phyloP scores from a whole-genome alignment of 2,329 filamentous ascomycete species.

The Fusarium guadeloupense region DNA sequence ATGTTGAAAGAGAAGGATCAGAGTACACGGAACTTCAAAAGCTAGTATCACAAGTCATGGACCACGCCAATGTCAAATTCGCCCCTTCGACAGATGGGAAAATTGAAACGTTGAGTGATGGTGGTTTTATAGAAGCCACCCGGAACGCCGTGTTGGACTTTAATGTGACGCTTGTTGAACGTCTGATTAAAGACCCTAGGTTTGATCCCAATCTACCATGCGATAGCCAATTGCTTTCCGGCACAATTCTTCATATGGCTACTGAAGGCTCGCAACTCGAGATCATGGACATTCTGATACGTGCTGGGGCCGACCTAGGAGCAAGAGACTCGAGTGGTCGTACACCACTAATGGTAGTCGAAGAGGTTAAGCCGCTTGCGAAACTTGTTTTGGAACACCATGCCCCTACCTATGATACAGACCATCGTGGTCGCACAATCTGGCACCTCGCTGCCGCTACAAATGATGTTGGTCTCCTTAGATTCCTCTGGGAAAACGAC shows the following conservation, averaged over 20 bases:
- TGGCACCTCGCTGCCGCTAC: conserved; percentile 52
- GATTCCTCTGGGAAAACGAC: conserved; percentile 46
- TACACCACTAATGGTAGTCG: conserved; percentile 50
- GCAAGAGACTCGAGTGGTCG: conserved; percentile 42
- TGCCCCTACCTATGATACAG: conserved; percentile 43
- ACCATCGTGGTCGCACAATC: conserved; percentile 47
- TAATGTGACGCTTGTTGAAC: conserved; percentile 37
- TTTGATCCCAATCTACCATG: conserved; percentile 45
- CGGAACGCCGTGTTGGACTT: conserved; percentile 42
- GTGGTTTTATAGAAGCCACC: conserved; percentile 34
- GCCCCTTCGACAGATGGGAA: conserved; percentile 5
- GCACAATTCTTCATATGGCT: conserved; percentile 47
- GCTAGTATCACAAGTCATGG: conserved; percentile 26
- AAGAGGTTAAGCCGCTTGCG: conserved; percentile 39
- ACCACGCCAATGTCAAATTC: conserved; percentile 22
- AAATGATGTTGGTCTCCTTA: conserved; percentile 43
- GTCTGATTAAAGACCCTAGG: conserved; percentile 43
- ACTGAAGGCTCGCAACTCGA: conserved; percentile 38
- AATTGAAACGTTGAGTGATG: conserved; percentile 26
- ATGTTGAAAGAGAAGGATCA: neutral
- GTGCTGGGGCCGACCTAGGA: conserved; percentile 42
- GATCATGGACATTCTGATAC: conserved; percentile 44
- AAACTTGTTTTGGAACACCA: conserved; percentile 42
- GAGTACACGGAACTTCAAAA: conserved; percentile 27
- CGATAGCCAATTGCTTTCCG: conserved; percentile 12